phyloP scores from a whole-genome alignment of 2,329 filamentous ascomycete species.

The Colletotrichum karsti region DNA sequence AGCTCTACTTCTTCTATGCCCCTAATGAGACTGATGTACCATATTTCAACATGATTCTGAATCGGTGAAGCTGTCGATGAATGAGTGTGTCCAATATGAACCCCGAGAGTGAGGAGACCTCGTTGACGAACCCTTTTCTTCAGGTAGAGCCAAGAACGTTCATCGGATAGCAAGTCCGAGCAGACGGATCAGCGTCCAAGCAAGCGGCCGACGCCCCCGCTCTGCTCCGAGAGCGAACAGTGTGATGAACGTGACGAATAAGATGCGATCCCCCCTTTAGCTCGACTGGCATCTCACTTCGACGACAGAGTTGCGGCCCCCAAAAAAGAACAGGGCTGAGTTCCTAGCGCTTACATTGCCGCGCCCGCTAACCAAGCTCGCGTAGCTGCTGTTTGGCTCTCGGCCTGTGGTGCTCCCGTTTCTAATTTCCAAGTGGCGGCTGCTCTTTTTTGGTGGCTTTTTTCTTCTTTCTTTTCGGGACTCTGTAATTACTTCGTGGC shows the following conservation, averaged over 20 bases:
- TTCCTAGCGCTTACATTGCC: slow-evolving; percentile 16
- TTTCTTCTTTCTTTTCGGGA: not conserved
- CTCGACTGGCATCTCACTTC: not conserved
- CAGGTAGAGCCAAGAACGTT: not conserved
- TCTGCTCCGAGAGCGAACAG: not conserved
- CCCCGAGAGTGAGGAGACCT: not conserved
- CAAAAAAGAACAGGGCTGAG: slow-evolving; percentile 17
- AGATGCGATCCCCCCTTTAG: not conserved
- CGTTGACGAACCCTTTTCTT: not conserved
- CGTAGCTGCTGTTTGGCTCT: not conserved
- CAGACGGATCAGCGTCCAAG: not conserved
- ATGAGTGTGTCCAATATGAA: not conserved
- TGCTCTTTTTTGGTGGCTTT: not conserved
- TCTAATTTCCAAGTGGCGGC: not conserved
- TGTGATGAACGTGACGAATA: not conserved
- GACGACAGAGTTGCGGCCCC: not conserved
- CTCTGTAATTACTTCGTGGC: not conserved
- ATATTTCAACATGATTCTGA: too few relatives aligned
- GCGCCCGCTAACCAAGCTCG: not conserved
- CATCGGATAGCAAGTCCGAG: not conserved
- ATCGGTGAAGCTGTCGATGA: too few relatives aligned
- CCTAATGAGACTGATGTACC: too few relatives aligned
- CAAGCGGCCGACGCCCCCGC: not conserved
- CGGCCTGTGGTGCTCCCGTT: not conserved
- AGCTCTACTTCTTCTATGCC: too few relatives aligned